Evolutionary conservation across 2,329 filamentous ascomycete species (phyloP), one percentile per base, ranked within the genome.

Genomic region (Colletotrichum truncatum): DNA sequence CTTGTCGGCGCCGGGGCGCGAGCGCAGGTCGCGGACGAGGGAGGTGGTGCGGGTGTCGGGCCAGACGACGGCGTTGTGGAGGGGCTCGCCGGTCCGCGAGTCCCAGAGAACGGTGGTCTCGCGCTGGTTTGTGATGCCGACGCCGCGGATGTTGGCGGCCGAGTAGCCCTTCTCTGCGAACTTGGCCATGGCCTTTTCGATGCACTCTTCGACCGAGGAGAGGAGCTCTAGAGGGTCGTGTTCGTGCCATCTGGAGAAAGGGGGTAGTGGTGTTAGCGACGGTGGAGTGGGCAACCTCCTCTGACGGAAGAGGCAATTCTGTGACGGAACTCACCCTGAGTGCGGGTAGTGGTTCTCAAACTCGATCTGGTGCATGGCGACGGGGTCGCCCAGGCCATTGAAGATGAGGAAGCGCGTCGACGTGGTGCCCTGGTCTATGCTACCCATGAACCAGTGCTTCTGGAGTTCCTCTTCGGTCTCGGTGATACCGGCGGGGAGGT

Each of bases 351-450:
- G 87, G 75, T 97, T 94, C 69, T 89, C 88, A 74, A 97, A 94
- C 76, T 97, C 93, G 69, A 94, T 89, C 79, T 97, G 94, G 76
- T 97, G 93, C 71, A 89, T 90, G 36, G 92, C 93, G 45, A 96
- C 87, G 4, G 92, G 92, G 64, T 91, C 89, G 59, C 94, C 93
- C 41, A 87, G 81, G 69, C 88, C 89, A 78, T 97, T 90, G 81
- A 97, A 97, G 74, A 98, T 94, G 71, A 97, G 87, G 79, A 97
- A 97, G 36, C 94, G 87, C 32, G 93, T 93, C 64, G 92, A 95
- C 30, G 94, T 97, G 11, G 94, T 97, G 64, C 94, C 94, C 74
- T 97, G 93, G 75, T 97, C 94, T 75, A 97, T 94, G 71, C 92
- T 93, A 66, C 93, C 94, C 66, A 97, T 90, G 73, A 93, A 97